These are phyloP conservation scores for Crithidia brevicula DNA, from an alignment of 208 protist species.

Conservation along the genomic window DNA sequence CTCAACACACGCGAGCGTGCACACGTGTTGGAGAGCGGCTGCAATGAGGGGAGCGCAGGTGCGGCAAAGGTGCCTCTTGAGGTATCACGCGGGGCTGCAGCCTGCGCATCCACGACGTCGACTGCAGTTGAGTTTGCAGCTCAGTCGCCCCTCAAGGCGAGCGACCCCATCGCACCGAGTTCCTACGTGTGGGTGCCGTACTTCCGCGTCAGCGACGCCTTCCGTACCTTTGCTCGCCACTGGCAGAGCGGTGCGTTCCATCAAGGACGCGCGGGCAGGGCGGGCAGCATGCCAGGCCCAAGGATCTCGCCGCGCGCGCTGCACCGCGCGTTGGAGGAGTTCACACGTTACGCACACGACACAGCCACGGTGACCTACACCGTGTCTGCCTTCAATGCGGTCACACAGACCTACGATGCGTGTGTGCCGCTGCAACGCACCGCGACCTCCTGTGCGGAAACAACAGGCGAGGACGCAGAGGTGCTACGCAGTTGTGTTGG, in stretches of 20 bases:
- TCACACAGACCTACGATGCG: slow-evolving; percentile 1
- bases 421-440: slow-evolving; percentile 4
- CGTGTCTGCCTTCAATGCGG: slow-evolving; percentile 3
- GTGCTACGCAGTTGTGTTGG: slow-evolving; percentile 10
- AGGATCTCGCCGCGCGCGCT: slow-evolving; percentile 1
- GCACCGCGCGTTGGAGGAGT: slow-evolving; percentile 8
- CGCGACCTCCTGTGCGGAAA: background rate
- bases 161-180: too few species aligned
- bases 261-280: background rate
- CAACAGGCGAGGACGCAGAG: background rate
- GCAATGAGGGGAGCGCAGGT: background rate
- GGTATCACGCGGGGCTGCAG: background rate
- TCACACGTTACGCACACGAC: slow-evolving; percentile 21
- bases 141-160: too few species aligned
- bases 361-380: slow-evolving; percentile 4
- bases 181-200: slow-evolving; percentile 16
- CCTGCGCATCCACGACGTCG: background rate
- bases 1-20: slow-evolving; percentile 15
- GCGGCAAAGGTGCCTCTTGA: background rate
- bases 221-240: background rate
- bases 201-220: slow-evolving; percentile 7
- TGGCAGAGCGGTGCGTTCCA: slow-evolving; percentile 1
- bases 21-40: slow-evolving; percentile 1
- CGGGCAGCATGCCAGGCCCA: background rate
- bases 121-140: too few species aligned